Percentiles rank a stretch among this genome's conserved stretches.
Conservation (phyloP, 2,329 filamentous ascomycete species). For the Neofusicoccum cordaticola region DNA sequence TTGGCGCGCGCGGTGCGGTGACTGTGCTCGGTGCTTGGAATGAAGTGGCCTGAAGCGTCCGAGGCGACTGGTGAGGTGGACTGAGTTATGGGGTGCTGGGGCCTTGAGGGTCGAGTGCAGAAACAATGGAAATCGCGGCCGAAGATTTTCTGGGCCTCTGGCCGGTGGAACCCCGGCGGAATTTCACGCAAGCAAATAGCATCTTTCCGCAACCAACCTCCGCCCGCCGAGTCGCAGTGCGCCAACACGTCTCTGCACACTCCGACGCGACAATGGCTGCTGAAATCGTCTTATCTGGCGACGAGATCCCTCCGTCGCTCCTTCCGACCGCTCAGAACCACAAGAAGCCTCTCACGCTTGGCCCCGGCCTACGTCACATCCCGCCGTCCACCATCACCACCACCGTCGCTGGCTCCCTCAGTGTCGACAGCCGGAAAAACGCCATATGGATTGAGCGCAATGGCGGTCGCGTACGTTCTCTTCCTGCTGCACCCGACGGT, state of each 20-base stretch:
- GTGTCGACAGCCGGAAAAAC: constrained; percentile 69
- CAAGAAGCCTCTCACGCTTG: constrained; percentile 69
- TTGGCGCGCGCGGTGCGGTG: constrained; percentile 16
- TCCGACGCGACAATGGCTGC: constrained; percentile 49
- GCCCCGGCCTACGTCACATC: constrained; percentile 78
- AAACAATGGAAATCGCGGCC: neutral
- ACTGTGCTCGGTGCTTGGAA: neutral
- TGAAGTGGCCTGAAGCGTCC: neutral
- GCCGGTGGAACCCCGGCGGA: constrained; percentile 7
- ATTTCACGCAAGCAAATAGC: neutral
- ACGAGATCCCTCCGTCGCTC: constrained; percentile 62
- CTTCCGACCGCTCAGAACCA: constrained; percentile 68
- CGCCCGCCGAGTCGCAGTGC: neutral
- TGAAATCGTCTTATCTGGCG: constrained; percentile 77
- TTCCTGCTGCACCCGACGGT: constrained; percentile 30
- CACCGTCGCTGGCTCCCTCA: constrained; percentile 65
- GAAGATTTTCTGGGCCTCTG: constrained; percentile 6
- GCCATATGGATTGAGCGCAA: constrained; percentile 74
- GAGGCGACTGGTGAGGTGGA: neutral
- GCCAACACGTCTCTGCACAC: neutral
- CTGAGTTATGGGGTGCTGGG: neutral
- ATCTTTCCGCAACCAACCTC: constrained; percentile 7
- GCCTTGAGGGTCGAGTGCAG: neutral
- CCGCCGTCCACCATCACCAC: constrained; percentile 71
- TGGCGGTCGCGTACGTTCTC: constrained; percentile 60